Percentiles rank a stretch among this genome's conserved stretches.
phyloP scores from a whole-genome alignment of 495 filamentous ascomycete species.

The Lasiosphaeris hirsuta region DNA sequence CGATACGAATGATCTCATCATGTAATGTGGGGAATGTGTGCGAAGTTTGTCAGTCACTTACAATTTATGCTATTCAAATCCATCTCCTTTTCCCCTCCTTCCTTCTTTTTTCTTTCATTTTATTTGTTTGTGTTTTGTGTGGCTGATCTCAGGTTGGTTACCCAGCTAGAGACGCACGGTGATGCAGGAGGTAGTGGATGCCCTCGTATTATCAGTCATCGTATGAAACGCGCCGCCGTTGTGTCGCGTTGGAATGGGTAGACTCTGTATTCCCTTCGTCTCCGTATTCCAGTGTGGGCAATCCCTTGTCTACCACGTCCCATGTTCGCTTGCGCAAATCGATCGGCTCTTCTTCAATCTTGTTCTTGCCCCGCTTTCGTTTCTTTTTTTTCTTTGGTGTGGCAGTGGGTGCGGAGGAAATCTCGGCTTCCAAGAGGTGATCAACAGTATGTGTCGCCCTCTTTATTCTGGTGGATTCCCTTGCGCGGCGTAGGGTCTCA shows the following conservation, averaged over 20 bases:
- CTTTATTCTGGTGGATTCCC: constrained; percentile 19
- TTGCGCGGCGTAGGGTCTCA: constrained; percentile 59
- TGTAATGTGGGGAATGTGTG: constrained; percentile 19
- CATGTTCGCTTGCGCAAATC: constrained; percentile 58
- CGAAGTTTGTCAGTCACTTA: constrained; percentile 12
- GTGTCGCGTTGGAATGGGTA: constrained; percentile 24
- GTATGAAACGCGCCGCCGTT: constrained; percentile 48
- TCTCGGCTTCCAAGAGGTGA: constrained; percentile 25
- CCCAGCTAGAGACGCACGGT: not conserved
- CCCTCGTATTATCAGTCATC: constrained; percentile 37
- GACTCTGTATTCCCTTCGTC: constrained; percentile 30
- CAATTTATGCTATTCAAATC: constrained; percentile 2
- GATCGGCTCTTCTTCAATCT: constrained; percentile 43
- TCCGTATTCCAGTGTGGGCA: constrained; percentile 52
- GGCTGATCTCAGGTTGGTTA: too few relatives aligned
- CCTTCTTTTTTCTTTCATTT: not conserved
- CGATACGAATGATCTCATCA: constrained; percentile 63
- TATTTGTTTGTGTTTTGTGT: too few relatives aligned
- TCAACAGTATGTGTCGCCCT: constrained; percentile 18
- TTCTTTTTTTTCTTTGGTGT: constrained; percentile 30
- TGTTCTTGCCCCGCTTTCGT: constrained; percentile 33
- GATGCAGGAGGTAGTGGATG: not conserved
- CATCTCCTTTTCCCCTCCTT: not conserved
- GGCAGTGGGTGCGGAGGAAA: constrained; percentile 30
- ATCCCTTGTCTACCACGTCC: constrained; percentile 52